These are phyloP conservation scores for Pseudovirgaria hyperparasitica DNA, from an alignment of 2,329 filamentous ascomycete species.

Conservation along the genomic window DNA sequence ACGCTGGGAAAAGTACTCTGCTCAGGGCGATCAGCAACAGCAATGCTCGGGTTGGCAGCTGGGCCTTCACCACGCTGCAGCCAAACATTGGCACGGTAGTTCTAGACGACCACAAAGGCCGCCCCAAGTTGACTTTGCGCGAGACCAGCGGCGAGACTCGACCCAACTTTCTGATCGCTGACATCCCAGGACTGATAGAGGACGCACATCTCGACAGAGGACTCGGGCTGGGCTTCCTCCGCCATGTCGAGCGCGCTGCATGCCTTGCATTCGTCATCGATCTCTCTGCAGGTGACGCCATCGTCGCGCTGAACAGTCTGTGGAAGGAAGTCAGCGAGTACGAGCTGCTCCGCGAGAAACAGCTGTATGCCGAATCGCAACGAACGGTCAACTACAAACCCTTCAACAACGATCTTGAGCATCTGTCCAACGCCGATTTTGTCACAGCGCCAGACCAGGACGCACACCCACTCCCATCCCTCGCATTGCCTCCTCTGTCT, in stretches of 20 bases:
- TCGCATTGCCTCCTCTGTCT: constrained; percentile 59
- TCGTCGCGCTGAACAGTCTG: constrained; percentile 63
- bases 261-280: constrained; percentile 92
- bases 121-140: constrained; percentile 43
- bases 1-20: constrained; percentile 90
- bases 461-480: constrained; percentile 29
- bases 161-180: constrained; percentile 81
- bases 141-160: constrained; percentile 41
- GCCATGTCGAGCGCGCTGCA: constrained; percentile 86
- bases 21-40: constrained; percentile 79
- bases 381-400: constrained; percentile 42
- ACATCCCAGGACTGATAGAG: constrained; percentile 88
- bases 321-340: constrained; percentile 90
- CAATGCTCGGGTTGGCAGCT: constrained; percentile 77
- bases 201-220: constrained; percentile 87
- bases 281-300: constrained; percentile 64
- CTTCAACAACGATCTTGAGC: constrained; percentile 10
- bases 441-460: constrained; percentile 9
- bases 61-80: constrained; percentile 92
- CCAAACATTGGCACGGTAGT: constrained; percentile 95
- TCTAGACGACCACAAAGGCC: constrained; percentile 72
- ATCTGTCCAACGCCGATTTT: constrained; percentile 6
- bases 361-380: constrained; percentile 51
- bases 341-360: constrained; percentile 64
- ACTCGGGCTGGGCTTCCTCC: constrained; percentile 78